A percentile compares a stretch with the other conserved stretches of the same genome.
Evolutionary conservation across 495 filamentous ascomycete species (phyloP).

Genomic region (Annulohypoxylon bovei): DNA sequence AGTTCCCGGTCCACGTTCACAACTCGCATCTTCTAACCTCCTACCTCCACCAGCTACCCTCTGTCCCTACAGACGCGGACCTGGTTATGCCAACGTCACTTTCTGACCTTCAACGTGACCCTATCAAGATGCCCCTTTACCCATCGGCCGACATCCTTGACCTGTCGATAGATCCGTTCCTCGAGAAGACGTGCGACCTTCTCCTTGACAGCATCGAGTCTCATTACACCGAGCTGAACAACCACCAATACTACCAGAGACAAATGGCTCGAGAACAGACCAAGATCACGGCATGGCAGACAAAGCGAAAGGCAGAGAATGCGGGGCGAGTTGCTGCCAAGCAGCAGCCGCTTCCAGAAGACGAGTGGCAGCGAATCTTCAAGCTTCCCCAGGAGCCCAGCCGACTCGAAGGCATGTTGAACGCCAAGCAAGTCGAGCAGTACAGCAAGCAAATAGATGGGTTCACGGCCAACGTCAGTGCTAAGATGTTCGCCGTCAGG

Average conservation of each 20-base stretch:
- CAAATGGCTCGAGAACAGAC: constrained; percentile 94
- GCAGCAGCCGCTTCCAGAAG: constrained; percentile 88
- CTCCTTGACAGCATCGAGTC: constrained; percentile 95
- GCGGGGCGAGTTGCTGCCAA: constrained; percentile 83
- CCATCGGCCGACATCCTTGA: constrained; percentile 91
- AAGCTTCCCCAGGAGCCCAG: constrained; percentile 95
- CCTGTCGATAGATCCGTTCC: constrained; percentile 93
- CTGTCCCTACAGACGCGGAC: constrained; percentile 65
- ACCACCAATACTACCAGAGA: constrained; percentile 97
- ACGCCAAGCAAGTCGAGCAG: constrained; percentile 95
- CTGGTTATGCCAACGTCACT: constrained; percentile 79
- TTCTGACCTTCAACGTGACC: constrained; percentile 70
- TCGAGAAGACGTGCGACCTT: constrained; percentile 98
- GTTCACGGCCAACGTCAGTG: constrained; percentile 88
- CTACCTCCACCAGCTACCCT: constrained; percentile 85
- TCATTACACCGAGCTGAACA: constrained; percentile 98
- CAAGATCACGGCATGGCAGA: constrained; percentile 95
- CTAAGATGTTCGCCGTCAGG: constrained; percentile 98
- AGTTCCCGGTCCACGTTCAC: constrained; percentile 91
- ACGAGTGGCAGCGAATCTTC: constrained; percentile 97
- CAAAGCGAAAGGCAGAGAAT: constrained; percentile 96
- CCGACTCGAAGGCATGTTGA: constrained; percentile 89
- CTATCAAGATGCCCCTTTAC: constrained; percentile 69
- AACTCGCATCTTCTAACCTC: constrained; percentile 97
- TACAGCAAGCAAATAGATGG: constrained; percentile 97